These are phyloP conservation scores for Dioscorea zingiberensis DNA, from an alignment of 106 monocot species.

Conservation along the genomic window DNA sequence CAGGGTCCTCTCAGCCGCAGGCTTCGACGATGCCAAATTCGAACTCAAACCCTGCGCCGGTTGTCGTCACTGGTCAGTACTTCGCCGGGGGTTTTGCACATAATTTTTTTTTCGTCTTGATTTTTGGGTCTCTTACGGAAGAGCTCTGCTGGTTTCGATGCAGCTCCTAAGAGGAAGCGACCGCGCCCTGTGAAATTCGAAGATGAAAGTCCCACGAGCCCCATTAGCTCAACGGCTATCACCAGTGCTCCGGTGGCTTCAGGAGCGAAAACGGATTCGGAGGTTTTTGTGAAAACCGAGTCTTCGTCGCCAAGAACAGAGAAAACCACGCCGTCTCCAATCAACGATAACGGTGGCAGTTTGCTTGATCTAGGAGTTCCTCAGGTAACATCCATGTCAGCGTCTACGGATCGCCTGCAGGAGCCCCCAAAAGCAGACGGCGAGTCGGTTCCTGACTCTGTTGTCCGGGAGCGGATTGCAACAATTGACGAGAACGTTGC, in stretches of 20 bases:
- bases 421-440: too few relatives aligned
- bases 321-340: conserved; percentile 16
- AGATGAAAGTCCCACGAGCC: conserved; percentile 41
- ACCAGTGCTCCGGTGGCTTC: conserved; percentile 8
- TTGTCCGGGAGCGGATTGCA: too few relatives aligned
- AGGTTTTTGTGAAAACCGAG: conserved; percentile 16
- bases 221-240: conserved; percentile 3
- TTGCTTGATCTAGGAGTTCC: background rate
- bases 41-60: background rate
- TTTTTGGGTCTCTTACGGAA: background rate
- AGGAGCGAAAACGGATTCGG: conserved; percentile 25
- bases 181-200: conserved; percentile 58
- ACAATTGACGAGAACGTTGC: too few relatives aligned
- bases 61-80: conserved; percentile 29
- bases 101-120: conserved; percentile 18
- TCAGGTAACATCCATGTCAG: background rate
- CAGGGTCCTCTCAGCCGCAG: background rate
- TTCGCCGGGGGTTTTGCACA: background rate
- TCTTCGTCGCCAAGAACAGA: conserved; percentile 37
- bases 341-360: conserved; percentile 9
- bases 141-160: background rate
- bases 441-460: too few relatives aligned
- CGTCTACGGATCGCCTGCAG: too few relatives aligned
- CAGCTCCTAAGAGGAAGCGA: conserved; percentile 74
- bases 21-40: conserved; percentile 6